Conservation (phyloP, 192 early-diverging fungal genomes). For the Gamsiella multidivaricata region DNA sequence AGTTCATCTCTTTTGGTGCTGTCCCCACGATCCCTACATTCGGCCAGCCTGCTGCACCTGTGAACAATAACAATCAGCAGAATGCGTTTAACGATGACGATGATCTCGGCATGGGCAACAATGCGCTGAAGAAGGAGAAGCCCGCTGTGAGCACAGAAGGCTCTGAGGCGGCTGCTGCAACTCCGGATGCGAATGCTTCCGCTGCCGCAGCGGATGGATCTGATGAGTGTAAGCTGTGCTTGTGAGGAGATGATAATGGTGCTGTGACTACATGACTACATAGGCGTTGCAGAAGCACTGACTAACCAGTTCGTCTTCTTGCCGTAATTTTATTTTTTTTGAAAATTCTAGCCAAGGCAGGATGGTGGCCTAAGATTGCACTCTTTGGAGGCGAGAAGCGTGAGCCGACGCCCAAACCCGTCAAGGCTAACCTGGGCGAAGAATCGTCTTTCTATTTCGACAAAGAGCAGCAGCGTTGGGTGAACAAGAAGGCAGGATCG, state of each 20-base stretch:
- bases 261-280: too few relatives aligned
- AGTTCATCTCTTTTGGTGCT: conserved; percentile 51
- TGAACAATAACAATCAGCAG: conserved; percentile 29
- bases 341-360: conserved; percentile 15
- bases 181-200: conserved; percentile 39
- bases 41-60: conserved; percentile 23
- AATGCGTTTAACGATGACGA: conserved; percentile 62
- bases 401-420: conserved; percentile 52
- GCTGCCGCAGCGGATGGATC: conserved; percentile 16
- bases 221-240: conserved; percentile 28
- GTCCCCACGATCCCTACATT: conserved; percentile 45
- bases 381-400: conserved; percentile 51
- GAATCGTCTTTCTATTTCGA: conserved; percentile 90
- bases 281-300: too few relatives aligned
- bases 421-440: conserved; percentile 90
- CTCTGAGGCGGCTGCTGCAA: not conserved
- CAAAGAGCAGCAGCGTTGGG: conserved; percentile 86
- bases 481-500: conserved; percentile 72
- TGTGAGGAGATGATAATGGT: not conserved
- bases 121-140: conserved; percentile 51
- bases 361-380: conserved; percentile 43
- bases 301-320: not conserved
- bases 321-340: not conserved
- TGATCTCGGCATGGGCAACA: conserved; percentile 73
- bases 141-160: conserved; percentile 21